These are phyloP conservation scores for Backusella tuberculispora DNA, from an alignment of 192 early-diverging fungal species.

Conservation along the genomic window DNA sequence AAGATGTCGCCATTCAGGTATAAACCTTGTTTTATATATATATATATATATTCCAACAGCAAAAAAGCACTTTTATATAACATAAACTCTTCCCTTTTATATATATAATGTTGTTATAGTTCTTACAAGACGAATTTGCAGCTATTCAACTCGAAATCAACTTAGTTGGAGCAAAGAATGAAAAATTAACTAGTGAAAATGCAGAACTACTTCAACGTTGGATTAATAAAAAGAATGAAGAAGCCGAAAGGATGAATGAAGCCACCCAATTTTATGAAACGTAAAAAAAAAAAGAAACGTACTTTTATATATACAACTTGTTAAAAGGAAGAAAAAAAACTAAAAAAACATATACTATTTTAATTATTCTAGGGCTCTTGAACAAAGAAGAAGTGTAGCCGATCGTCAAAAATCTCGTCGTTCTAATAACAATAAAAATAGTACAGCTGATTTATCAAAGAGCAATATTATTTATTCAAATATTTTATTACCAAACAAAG, in stretches of 20 bases:
- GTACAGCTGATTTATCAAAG: neutral
- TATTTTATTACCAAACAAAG: slow-evolving; percentile 45
- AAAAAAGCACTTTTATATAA: neutral
- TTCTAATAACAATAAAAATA: neutral
- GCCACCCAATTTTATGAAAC: slow-evolving; percentile 88
- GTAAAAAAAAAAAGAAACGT: too few relatives aligned
- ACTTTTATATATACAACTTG: neutral
- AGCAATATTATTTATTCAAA: neutral
- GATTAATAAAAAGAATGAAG: slow-evolving; percentile 89
- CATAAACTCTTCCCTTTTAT: neutral
- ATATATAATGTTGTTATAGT: slow-evolving; percentile 49
- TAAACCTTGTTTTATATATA: neutral
- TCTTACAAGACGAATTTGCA: slow-evolving; percentile 90
- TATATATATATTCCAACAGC: neutral
- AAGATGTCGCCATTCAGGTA: slow-evolving; percentile 90
- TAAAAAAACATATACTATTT: neutral
- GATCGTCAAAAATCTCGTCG: neutral
- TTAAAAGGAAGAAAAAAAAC: neutral
- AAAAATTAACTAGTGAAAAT: slow-evolving; percentile 82
- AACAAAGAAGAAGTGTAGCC: neutral
- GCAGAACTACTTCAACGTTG: slow-evolving; percentile 86
- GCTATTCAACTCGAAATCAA: slow-evolving; percentile 90
- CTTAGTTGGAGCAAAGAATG: slow-evolving; percentile 69
- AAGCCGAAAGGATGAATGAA: slow-evolving; percentile 92
- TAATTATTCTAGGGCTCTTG: neutral